phyloP scores from a whole-genome alignment of 192 early-diverging fungal species.

The Umbelopsis sp. region DNA sequence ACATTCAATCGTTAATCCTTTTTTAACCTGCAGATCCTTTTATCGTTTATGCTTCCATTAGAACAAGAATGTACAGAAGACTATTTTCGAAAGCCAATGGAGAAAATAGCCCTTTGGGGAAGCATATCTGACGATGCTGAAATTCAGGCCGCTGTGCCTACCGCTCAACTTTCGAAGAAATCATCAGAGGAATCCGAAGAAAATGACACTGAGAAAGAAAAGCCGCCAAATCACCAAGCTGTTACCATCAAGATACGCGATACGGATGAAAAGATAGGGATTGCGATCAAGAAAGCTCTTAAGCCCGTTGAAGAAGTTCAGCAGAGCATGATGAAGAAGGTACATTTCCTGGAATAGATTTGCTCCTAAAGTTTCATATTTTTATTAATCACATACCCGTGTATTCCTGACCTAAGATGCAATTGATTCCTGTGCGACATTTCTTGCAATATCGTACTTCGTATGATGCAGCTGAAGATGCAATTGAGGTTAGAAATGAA shows the following conservation, averaged over 20 bases:
- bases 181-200: neutral
- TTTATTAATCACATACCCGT: neutral
- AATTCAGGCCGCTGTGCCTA: neutral
- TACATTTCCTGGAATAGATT: neutral
- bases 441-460: slow-evolving; percentile 14
- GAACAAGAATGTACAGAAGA: neutral
- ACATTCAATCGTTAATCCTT: neutral
- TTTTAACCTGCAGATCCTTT: slow-evolving; percentile 16
- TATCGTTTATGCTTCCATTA: slow-evolving; percentile 36
- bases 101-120: slow-evolving; percentile 29
- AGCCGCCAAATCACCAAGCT: slow-evolving; percentile 12
- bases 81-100: slow-evolving; percentile 23
- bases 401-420: slow-evolving; percentile 10
- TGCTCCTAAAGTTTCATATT: neutral
- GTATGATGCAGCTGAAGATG: neutral
- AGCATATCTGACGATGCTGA: neutral
- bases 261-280: neutral
- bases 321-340: slow-evolving; percentile 26
- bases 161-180: neutral
- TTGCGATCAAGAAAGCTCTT: neutral
- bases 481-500: slow-evolving; percentile 9
- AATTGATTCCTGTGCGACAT: slow-evolving; percentile 12
- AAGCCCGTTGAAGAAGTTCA: slow-evolving; percentile 6
- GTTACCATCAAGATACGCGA: slow-evolving; percentile 22
- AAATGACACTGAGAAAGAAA: neutral